Base-by-base conservation (phyloP, 257 asterid genomes). In the Coffea canephora region DNA sequence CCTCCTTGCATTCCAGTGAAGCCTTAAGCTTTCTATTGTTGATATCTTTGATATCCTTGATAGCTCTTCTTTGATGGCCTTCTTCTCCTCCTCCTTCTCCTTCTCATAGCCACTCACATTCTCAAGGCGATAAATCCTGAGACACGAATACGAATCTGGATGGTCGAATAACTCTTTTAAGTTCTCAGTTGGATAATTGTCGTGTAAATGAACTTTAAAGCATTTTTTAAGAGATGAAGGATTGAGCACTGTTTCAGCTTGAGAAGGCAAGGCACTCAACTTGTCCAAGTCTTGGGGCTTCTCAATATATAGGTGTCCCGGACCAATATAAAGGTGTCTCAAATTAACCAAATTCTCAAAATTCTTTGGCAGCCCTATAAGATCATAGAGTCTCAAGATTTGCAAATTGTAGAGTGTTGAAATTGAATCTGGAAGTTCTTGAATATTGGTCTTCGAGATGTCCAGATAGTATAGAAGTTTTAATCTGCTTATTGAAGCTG, bases 381-480 rank as follows among this genome's bases (percentile, higher is more conserved):
- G 45, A 9, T 3, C 46, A n/a, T 0, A 0, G 18, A 77, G 71
- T 66, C 81, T 79, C 31, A 82, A 14, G 6, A 81, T 85, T 39
- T 85, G 83, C 77, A 83, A 67, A 77, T 79, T 66, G 71, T 83
- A 59, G 34, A 79, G 87, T 71, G 62, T 59, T 1, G 73, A 57
- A 46, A 79, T 55, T 14, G 84, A 73, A 45, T 76, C 77, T 1
- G 86, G 85, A 55, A 85, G 36, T 31, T 5, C 50, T 3, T 0
- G 3, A 41, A 82, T 77, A 0, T 0, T 0, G 21, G 84, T 79
- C 15, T 27, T 0, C 0, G 80, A 72, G 69, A 85, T 69, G 71
- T 82, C 86, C 61, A 85, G 82, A 69, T 72, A 73, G 46, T 82
- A 79, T 11, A 82, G 76, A 49, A 34, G 65, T 62, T 39, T 82